Conservation (phyloP, 306 rosid genomes). For the Lathyrus tuberosus region DNA sequence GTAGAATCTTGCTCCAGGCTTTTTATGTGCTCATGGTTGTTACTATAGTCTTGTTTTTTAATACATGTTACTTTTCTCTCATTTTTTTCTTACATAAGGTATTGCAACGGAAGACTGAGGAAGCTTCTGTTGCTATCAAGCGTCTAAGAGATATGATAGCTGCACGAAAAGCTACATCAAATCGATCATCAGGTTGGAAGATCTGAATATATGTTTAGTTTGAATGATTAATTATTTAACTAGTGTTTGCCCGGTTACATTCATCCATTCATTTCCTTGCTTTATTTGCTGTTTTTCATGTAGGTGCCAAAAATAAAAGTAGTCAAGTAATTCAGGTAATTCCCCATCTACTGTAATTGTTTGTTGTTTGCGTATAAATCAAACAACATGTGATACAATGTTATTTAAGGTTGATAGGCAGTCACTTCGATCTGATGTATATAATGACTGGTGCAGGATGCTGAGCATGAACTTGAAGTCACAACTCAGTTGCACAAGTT, state of each 20-base stretch:
- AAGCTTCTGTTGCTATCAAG: conserved; percentile 72
- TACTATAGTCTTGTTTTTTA: conserved; percentile 7
- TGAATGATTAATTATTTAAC: conserved; percentile 20
- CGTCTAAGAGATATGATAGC: conserved; percentile 66
- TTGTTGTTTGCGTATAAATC: conserved; percentile 19
- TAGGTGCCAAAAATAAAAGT: conserved; percentile 63
- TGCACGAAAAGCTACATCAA: conserved; percentile 61
- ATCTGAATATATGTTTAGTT: conserved; percentile 10
- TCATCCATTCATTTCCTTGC: conserved; percentile 10
- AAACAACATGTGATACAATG: not conserved
- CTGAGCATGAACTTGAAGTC: conserved; percentile 64
- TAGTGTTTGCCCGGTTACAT: conserved; percentile 1
- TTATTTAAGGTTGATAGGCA: conserved; percentile 11
- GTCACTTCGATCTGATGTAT: not conserved
- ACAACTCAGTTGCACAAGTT: conserved; percentile 62
- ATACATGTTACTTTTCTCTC: conserved; percentile 27
- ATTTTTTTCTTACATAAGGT: conserved; percentile 57
- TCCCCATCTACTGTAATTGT: conserved; percentile 32
- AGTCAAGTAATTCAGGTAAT: conserved; percentile 62
- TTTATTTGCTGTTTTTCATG: conserved; percentile 35
- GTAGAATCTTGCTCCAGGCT: not conserved
- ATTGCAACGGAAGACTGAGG: conserved; percentile 86
- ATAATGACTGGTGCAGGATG: conserved; percentile 57
- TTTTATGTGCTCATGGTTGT: not conserved
- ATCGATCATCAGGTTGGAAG: conserved; percentile 58